phyloP scores from a whole-genome alignment of 2,329 filamentous ascomycete species.

The Fusarium penzigii region DNA sequence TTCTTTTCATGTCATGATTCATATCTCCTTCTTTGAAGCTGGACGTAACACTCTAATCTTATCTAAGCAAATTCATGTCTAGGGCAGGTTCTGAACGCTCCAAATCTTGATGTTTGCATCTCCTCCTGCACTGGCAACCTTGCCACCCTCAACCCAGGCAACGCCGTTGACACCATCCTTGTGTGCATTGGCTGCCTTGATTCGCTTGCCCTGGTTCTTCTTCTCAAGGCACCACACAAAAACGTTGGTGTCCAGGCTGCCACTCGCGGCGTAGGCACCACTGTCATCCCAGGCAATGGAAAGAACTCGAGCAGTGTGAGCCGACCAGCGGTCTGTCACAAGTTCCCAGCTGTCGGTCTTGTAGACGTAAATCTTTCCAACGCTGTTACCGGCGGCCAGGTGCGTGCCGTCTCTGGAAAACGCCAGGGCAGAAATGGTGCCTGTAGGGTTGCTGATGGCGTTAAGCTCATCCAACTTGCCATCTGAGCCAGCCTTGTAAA shows the following conservation, averaged over 20 bases:
- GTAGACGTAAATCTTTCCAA: conserved; percentile 88
- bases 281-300: conserved; percentile 73
- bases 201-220: conserved; percentile 75
- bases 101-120: conserved; percentile 93
- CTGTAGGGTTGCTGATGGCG: conserved; percentile 67
- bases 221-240: conserved; percentile 87
- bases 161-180: conserved; percentile 94
- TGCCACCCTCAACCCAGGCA: conserved; percentile 71
- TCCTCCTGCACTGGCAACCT: conserved; percentile 76
- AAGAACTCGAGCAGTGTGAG: conserved; percentile 59
- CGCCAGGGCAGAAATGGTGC: conserved; percentile 74
- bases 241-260: conserved; percentile 86
- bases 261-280: conserved; percentile 78
- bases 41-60: too few species aligned
- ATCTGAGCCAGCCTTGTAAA: conserved; percentile 63
- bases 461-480: conserved; percentile 55
- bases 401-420: conserved; percentile 79
- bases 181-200: conserved; percentile 86
- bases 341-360: conserved; percentile 62
- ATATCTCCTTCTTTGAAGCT: too few species aligned
- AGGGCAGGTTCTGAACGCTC: conserved; percentile 47
- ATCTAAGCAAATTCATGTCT: conserved; percentile 8
- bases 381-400: conserved; percentile 79
- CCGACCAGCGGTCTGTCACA: conserved; percentile 72
- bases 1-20: too few species aligned